Percentiles rank a stretch among this genome's conserved stretches.
phyloP scores from a whole-genome alignment of 768 basidiomycete genomes.

The Tephrocybe sp. region DNA sequence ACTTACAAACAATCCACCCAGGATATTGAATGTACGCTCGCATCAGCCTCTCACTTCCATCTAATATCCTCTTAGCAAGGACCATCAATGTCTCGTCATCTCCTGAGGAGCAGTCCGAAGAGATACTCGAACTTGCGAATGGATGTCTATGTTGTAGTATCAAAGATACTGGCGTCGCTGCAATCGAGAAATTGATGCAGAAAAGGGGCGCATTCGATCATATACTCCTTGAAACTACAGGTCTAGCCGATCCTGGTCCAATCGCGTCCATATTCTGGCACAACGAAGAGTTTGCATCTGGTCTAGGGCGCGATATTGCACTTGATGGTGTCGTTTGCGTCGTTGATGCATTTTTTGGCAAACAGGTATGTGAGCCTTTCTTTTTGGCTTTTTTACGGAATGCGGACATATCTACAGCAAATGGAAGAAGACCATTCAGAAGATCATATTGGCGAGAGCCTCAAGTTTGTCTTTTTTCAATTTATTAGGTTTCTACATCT shows the following conservation, averaged over 20 bases:
- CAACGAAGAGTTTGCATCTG: slow-evolving; percentile 75
- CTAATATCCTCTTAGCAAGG: slow-evolving; percentile 52
- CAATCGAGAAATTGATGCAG: slow-evolving; percentile 90
- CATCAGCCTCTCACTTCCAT: slow-evolving; percentile 1
- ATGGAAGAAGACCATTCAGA: slow-evolving; percentile 72
- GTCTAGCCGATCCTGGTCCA: slow-evolving; percentile 93
- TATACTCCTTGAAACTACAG: slow-evolving; percentile 94
- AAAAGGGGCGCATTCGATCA: slow-evolving; percentile 90
- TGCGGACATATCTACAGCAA: slow-evolving; percentile 51
- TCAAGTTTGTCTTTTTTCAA: slow-evolving; percentile 49
- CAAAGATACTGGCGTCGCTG: slow-evolving; percentile 89
- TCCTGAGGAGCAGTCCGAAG: slow-evolving; percentile 67
- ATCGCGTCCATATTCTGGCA: slow-evolving; percentile 88
- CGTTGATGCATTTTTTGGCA: slow-evolving; percentile 84
- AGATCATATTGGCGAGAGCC: slow-evolving; percentile 69
- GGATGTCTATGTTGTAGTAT: slow-evolving; percentile 99
- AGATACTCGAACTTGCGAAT: slow-evolving; percentile 90
- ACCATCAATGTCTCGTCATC: slow-evolving; percentile 81
- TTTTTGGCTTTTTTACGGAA: background rate
- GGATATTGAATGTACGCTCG: slow-evolving; percentile 85
- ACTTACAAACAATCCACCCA: slow-evolving; percentile 28
- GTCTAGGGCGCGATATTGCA: slow-evolving; percentile 65
- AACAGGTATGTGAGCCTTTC: slow-evolving; percentile 25
- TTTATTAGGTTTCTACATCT: background rate
- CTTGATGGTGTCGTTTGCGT: slow-evolving; percentile 92